Evolutionary conservation across 352 stramenopile species (phyloP).

Genomic region (Phytopythium kandeliae): DNA sequence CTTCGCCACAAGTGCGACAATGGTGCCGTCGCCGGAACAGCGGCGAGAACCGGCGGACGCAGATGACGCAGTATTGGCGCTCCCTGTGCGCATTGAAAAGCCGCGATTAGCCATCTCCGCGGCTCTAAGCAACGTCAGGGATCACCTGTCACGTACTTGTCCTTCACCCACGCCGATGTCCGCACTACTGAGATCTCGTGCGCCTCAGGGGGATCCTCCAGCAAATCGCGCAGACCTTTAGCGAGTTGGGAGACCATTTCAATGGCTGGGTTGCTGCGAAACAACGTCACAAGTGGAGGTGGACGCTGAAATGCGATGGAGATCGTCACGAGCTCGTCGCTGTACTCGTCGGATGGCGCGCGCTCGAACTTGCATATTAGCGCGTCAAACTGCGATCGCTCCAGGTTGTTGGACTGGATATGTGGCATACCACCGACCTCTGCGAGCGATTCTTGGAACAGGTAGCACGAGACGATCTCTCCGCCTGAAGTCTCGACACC

Average conservation of each 20-base stretch:
- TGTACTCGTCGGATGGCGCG: constrained; percentile 48
- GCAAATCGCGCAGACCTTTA: constrained; percentile 64
- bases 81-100: constrained; percentile 32
- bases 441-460: constrained; percentile 82
- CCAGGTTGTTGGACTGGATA: constrained; percentile 70
- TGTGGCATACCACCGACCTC: constrained; percentile 82
- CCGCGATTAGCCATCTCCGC: neutral
- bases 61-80: constrained; percentile 79
- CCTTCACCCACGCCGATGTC: constrained; percentile 78
- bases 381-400: constrained; percentile 79
- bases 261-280: constrained; percentile 74
- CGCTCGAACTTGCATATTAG: constrained; percentile 86
- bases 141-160: constrained; percentile 44
- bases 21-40: constrained; percentile 86
- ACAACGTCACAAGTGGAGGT: constrained; percentile 73
- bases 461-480: constrained; percentile 78
- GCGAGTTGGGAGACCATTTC: constrained; percentile 84
- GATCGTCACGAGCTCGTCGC: constrained; percentile 74
- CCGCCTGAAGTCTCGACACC: constrained; percentile 69
- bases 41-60: constrained; percentile 69
- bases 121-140: neutral
- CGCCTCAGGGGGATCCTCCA: constrained; percentile 71
- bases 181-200: constrained; percentile 81
- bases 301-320: constrained; percentile 83
- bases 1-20: constrained; percentile 81